phyloP scores from a whole-genome alignment of 2,329 filamentous ascomycete genomes.

The Xylaria sp. region DNA sequence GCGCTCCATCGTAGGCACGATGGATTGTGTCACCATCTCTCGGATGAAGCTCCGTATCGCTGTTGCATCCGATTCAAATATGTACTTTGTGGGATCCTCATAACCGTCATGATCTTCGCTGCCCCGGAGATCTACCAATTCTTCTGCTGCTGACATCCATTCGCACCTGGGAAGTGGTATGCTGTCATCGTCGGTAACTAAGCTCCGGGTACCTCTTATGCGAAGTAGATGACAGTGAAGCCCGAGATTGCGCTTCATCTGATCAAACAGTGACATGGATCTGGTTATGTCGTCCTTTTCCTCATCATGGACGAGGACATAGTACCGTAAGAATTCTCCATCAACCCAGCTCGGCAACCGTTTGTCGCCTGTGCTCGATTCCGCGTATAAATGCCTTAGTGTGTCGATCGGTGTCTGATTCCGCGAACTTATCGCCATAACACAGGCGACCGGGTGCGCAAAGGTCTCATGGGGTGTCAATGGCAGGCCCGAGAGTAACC shows the following conservation, averaged over 20 bases:
- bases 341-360: conserved; percentile 87
- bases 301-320: conserved; percentile 96
- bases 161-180: conserved; percentile 82
- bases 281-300: conserved; percentile 92
- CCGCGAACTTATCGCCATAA: conserved; percentile 94
- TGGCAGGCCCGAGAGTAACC: conserved; percentile 82
- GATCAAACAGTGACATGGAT: conserved; percentile 91
- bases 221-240: conserved; percentile 93
- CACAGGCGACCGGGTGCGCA: conserved; percentile 90
- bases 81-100: conserved; percentile 77
- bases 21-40: conserved; percentile 94
- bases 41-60: conserved; percentile 90
- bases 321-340: conserved; percentile 92
- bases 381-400: conserved; percentile 82
- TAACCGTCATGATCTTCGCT: conserved; percentile 77
- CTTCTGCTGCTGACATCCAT: conserved; percentile 90
- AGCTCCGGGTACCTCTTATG: conserved; percentile 84
- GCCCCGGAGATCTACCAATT: conserved; percentile 77
- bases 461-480: conserved; percentile 91
- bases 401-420: conserved; percentile 87
- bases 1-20: conserved; percentile 96
- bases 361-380: conserved; percentile 81
- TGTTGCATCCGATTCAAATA: conserved; percentile 92
- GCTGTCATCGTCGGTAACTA: conserved; percentile 91
- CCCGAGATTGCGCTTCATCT: conserved; percentile 99